These are phyloP conservation scores for Citrus unshiu DNA, from an alignment of 345 rosid species.

Conservation along the genomic window DNA sequence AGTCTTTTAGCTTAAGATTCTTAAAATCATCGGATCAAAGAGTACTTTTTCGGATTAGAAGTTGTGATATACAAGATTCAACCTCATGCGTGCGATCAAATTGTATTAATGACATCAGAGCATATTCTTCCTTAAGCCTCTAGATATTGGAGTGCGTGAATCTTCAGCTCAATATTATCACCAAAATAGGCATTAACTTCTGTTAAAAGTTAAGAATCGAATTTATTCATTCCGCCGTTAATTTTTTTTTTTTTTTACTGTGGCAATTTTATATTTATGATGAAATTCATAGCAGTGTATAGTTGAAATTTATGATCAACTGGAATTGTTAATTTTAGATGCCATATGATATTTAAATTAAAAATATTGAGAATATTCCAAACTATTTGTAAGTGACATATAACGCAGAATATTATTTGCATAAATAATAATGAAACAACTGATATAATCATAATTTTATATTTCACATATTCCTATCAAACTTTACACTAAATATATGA, in stretches of 20 bases:
- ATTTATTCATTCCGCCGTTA: too few relatives aligned
- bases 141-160: background rate
- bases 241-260: background rate
- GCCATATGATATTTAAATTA: too few relatives aligned
- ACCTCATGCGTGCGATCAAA: slow-evolving; percentile 14
- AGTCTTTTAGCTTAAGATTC: background rate
- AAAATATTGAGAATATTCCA: too few relatives aligned
- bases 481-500: too few relatives aligned
- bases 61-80: slow-evolving; percentile 15
- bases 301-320: too few relatives aligned
- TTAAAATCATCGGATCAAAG: slow-evolving; percentile 23
- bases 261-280: background rate
- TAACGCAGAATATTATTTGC: too few relatives aligned
- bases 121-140: slow-evolving; percentile 14
- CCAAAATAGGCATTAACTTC: background rate
- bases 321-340: too few relatives aligned
- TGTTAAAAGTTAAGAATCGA: background rate
- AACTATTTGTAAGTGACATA: too few relatives aligned
- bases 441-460: too few relatives aligned
- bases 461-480: too few relatives aligned
- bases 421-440: too few relatives aligned
- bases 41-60: background rate
- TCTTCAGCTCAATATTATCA: background rate
- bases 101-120: slow-evolving; percentile 17
- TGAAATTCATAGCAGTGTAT: background rate